phyloP scores from a whole-genome alignment of 768 basidiomycete genomes.

The Psilocybe subaeruginosa region DNA sequence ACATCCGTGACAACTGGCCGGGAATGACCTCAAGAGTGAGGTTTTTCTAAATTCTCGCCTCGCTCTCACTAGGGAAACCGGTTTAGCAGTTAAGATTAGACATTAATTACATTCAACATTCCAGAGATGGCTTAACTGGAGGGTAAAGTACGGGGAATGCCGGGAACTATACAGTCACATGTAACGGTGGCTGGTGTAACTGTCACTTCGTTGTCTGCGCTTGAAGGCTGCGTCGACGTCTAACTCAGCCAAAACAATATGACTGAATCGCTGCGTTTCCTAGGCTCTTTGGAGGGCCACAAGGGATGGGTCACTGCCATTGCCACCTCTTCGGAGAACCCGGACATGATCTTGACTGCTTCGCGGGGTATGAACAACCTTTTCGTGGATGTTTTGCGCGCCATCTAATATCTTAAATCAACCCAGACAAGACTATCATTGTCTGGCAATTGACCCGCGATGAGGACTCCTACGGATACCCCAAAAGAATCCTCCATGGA shows the following conservation, averaged over 20 bases:
- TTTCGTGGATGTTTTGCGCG: conserved; percentile 17
- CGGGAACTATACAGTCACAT: conserved; percentile 55
- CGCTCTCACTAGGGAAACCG: no score
- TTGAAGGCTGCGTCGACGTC: conserved; percentile 32
- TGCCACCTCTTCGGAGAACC: conserved; percentile 97
- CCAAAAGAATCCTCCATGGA: conserved; percentile 95
- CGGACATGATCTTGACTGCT: conserved; percentile 98
- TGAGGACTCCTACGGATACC: conserved; percentile 90
- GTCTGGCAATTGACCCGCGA: conserved; percentile 98
- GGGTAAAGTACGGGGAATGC: conserved; percentile 11
- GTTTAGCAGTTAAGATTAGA: no score
- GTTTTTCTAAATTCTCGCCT: neutral
- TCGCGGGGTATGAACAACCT: conserved; percentile 75
- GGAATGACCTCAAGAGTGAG: neutral
- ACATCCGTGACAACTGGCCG: neutral
- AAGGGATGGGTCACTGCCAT: conserved; percentile 99
- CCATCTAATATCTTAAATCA: conserved; percentile 24
- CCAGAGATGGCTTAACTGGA: no score
- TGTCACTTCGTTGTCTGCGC: conserved; percentile 21
- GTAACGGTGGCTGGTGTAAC: conserved; percentile 71
- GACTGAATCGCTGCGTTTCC: conserved; percentile 87
- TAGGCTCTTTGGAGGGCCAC: conserved; percentile 92
- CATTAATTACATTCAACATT: no score
- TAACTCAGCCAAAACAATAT: conserved; percentile 48
- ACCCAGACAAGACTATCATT: conserved; percentile 97